Percentiles rank a stretch among this genome's conserved stretches.
phyloP scores from a whole-genome alignment of 1,139 yeast species.

The Kodamaea sp. region DNA sequence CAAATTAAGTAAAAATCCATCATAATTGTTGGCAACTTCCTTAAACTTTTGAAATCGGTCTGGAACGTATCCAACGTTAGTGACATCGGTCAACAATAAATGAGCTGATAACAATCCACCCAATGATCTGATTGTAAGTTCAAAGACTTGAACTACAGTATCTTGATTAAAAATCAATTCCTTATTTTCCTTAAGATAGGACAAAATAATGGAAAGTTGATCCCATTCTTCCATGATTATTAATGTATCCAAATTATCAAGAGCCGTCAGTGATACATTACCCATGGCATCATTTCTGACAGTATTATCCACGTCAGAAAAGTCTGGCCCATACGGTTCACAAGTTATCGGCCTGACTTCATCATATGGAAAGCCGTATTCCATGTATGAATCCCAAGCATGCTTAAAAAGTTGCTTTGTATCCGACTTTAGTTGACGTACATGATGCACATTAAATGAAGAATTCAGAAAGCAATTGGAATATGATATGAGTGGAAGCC shows the following conservation, averaged over 20 bases:
- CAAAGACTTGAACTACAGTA: slow-evolving; percentile 81
- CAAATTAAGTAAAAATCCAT: slow-evolving; percentile 63
- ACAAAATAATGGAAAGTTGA: slow-evolving; percentile 49
- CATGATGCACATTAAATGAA: slow-evolving; percentile 50
- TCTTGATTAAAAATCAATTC: slow-evolving; percentile 54
- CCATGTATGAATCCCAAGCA: slow-evolving; percentile 73
- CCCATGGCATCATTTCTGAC: slow-evolving; percentile 83
- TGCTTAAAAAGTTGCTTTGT: slow-evolving; percentile 62
- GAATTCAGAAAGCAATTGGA: slow-evolving; percentile 15
- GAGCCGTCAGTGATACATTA: slow-evolving; percentile 69
- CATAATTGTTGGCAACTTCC: slow-evolving; percentile 39
- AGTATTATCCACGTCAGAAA: slow-evolving; percentile 47
- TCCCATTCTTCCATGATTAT: slow-evolving; percentile 66
- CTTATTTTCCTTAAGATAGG: slow-evolving; percentile 35
- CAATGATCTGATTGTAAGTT: slow-evolving; percentile 70
- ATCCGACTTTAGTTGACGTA: slow-evolving; percentile 43
- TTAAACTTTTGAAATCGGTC: slow-evolving; percentile 12
- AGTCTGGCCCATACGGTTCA: slow-evolving; percentile 63
- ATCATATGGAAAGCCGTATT: slow-evolving; percentile 75
- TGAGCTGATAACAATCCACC: slow-evolving; percentile 82
- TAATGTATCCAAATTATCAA: slow-evolving; percentile 78
- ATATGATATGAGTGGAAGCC: too few relatives aligned
- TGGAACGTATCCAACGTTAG: slow-evolving; percentile 22
- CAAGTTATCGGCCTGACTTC: slow-evolving; percentile 78
- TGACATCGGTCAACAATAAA: slow-evolving; percentile 55